Base-by-base conservation (phyloP, 495 filamentous ascomycete genomes). In the Tuber calosporum region DNA sequence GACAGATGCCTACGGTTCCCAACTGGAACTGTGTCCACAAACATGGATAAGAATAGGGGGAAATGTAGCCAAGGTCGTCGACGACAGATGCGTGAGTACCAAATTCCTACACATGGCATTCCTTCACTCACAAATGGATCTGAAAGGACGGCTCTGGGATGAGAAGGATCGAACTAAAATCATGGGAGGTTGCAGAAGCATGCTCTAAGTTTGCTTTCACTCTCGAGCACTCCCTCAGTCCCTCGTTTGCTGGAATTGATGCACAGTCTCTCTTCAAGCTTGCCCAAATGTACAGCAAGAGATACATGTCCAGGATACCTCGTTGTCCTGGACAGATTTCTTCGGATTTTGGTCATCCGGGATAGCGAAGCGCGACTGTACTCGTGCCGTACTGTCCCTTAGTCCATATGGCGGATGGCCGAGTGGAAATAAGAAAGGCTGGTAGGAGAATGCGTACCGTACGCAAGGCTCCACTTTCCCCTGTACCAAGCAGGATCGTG, bases 51-150 rank as follows among this genome's bases (percentile, higher is more conserved):
- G 53, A 72, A 77, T 72, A 75, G 73, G 69, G 69, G 67, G 73
- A 43, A 76, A 72, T 76, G 75, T 48, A 48, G 66, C 39, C 62
- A 69, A 67, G 71, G 11, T 39, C 37, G 38, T 40, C 67, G 43
- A 58, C 67, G 15, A 45, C 36, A 39, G 69, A 70, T 45, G 34
- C 1, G 67, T 38, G 66, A 66, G 77, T 77, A 78, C 70, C 43
- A 42, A 75, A 75, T 68, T 42, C 62, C 41, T 72, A 45, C 70
- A 45, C 66, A 72, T 69, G 70, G 45, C 37, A 68, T 71, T 66
- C 62, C 67, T 67, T 38, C 66, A 42, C 71, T 72, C 67, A 36
- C 38, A 69, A 41, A 41, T 45, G 41, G 45, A 73, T 68, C 39
- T 45, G 43, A 58, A 48, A 68, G 58, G 42, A 43, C 40, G 67